Percentiles rank a stretch among this genome's conserved stretches.
Evolutionary conservation across 2,329 filamentous ascomycete species (phyloP).

Genomic region (Aspergillus quadricinctus): DNA sequence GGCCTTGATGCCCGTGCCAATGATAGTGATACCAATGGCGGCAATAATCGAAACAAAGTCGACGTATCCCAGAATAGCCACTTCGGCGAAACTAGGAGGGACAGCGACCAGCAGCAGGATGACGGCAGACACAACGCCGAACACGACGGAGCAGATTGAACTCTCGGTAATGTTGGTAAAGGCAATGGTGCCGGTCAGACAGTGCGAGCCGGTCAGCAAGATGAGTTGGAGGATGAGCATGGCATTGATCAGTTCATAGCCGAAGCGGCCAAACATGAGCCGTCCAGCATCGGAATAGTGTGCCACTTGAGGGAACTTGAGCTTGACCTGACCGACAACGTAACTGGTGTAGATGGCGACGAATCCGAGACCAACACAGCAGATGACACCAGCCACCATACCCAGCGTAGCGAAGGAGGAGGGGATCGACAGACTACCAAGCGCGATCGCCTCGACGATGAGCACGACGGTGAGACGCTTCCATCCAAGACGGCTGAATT

Average conservation of each 20-base stretch:
- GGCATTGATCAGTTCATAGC: slow-evolving; percentile 40
- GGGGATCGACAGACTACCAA: slow-evolving; percentile 45
- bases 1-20: slow-evolving; percentile 29
- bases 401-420: slow-evolving; percentile 44
- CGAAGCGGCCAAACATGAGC: slow-evolving; percentile 40
- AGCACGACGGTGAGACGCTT: slow-evolving; percentile 48
- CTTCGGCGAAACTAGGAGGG: slow-evolving; percentile 34
- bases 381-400: slow-evolving; percentile 45
- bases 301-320: slow-evolving; percentile 36
- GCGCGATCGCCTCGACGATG: slow-evolving; percentile 49
- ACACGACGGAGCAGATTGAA: slow-evolving; percentile 40
- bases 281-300: slow-evolving; percentile 44
- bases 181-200: slow-evolving; percentile 44
- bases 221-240: slow-evolving; percentile 43
- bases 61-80: slow-evolving; percentile 36
- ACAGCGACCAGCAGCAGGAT: slow-evolving; percentile 31
- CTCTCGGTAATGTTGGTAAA: slow-evolving; percentile 40
- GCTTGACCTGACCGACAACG: slow-evolving; percentile 37
- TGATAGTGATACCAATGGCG: slow-evolving; percentile 35
- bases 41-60: slow-evolving; percentile 33
- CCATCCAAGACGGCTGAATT: slow-evolving; percentile 42
- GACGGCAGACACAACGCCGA: slow-evolving; percentile 40
- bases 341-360: slow-evolving; percentile 43
- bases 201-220: slow-evolving; percentile 42
- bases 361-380: slow-evolving; percentile 36